Base-by-base conservation (phyloP, 495 filamentous ascomycete genomes). In the Penicillium psychrofluorescens region DNA sequence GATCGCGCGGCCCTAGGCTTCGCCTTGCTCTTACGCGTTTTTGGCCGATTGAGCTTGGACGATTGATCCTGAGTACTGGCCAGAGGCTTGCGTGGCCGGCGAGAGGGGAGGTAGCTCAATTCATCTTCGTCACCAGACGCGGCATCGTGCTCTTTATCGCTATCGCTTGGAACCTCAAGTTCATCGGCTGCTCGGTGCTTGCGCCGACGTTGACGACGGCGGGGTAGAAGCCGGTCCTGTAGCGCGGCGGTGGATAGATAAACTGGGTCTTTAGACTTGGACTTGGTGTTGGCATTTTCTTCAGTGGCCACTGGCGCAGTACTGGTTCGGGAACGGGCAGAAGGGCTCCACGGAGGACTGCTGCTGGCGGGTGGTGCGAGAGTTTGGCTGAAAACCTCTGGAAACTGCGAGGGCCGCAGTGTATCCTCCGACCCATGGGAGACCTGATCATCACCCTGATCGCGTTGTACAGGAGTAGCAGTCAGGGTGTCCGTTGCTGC, bases 291-390 rank as follows among this genome's bases (percentile, higher is more conserved):
- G 22, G 22, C 22, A 22, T 4, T 22, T 22, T 22, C 22, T 22
- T 6, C 22, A 3, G 4, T 22, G 22, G 4, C 22, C 22, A 22
- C 22, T 4, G 22, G 22, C 2, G 22, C 4, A 22, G 22, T 22
- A 22, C 22, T 22, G 2, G 22, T 22, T 22, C 4, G 22, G 22
- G 22, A 22, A 6, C 4, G 22, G 2, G 2, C 22, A 22, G 22
- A 12, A 34, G 32, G 32, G 32, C 32, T 34, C 32, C 32, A 34
- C 43, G 47, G 66, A 68, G 59, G 49, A 30, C 73, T 77, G 45
- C 73, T 77, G 45, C 75, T 79, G 41, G 58, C 47, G 4, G 78
- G 78, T 4, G 70, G 72, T 31, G 64, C 70, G 72, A 77, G 68
- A 1, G 72, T 78, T 46, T 72, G 67, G 43, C 68, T 78, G 30